Evolutionary conservation across 2,329 filamentous ascomycete genomes (phyloP).

Genomic region (Colletotrichum sp.): DNA sequence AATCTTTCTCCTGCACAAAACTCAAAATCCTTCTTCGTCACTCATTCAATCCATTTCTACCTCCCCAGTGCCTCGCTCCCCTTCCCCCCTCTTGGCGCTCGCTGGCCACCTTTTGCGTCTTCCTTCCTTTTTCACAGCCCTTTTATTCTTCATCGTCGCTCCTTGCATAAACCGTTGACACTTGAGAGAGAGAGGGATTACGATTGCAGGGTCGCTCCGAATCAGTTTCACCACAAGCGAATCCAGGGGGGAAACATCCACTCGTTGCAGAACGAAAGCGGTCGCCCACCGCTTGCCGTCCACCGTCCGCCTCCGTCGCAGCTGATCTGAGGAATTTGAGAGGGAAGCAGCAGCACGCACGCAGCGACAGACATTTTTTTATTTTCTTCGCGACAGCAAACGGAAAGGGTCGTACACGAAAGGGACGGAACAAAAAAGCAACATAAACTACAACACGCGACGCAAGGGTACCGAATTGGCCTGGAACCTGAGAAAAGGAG

Average conservation of each 20-base stretch:
- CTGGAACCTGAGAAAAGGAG: neutral
- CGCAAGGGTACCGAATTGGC: neutral
- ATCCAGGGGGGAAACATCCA: slow-evolving; percentile 15
- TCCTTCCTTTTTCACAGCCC: neutral
- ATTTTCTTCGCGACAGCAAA: neutral
- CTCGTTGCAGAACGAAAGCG: neutral
- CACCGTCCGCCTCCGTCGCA: neutral
- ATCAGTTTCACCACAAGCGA: slow-evolving; percentile 18
- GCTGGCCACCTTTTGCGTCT: neutral
- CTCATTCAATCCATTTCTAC: neutral
- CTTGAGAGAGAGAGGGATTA: neutral
- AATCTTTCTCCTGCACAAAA: neutral
- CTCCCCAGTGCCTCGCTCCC: neutral
- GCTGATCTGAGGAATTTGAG: neutral
- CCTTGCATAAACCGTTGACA: slow-evolving; percentile 12
- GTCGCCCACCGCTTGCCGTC: neutral
- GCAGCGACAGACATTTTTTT: neutral
- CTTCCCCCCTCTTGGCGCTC: neutral
- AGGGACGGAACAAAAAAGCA: neutral
- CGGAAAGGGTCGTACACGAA: neutral
- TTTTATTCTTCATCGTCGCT: neutral
- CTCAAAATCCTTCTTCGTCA: neutral
- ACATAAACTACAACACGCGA: neutral
- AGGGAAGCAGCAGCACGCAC: neutral
- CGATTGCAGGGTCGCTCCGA: slow-evolving; percentile 6